Evolutionary conservation across 1,284 basidiomycete species (phyloP).

Genomic region (Fomitopsis pinicola): DNA sequence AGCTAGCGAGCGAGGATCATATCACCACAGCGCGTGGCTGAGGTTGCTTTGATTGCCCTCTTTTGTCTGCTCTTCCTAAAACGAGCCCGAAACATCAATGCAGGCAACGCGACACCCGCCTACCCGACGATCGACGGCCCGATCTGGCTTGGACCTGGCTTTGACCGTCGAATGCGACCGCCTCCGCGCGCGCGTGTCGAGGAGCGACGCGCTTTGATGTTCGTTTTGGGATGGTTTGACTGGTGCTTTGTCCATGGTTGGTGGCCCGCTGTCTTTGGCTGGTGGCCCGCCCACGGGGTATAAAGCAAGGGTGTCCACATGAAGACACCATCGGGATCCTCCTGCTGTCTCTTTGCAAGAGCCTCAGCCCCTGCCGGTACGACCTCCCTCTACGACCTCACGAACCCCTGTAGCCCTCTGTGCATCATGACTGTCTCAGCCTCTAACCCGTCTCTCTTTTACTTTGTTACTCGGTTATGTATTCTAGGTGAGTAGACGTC

Average conservation of each 20-base stretch:
- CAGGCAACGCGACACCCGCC: background rate
- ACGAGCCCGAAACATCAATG: background rate
- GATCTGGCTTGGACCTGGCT: background rate
- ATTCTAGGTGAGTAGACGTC: background rate
- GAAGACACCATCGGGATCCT: background rate
- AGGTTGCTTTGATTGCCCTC: background rate
- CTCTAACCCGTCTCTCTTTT: slow-evolving; percentile 2
- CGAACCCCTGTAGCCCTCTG: background rate
- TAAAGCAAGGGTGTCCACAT: background rate
- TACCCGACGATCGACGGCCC: background rate
- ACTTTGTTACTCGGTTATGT: background rate
- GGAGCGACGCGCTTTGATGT: background rate
- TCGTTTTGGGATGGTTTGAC: background rate
- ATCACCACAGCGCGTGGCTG: background rate
- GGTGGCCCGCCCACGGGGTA: background rate
- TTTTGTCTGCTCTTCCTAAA: background rate
- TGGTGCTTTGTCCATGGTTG: background rate
- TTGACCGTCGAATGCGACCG: background rate
- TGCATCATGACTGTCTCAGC: background rate
- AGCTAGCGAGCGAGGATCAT: background rate
- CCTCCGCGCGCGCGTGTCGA: background rate
- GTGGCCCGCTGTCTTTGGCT: background rate
- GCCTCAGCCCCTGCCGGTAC: background rate
- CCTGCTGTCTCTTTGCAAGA: background rate
- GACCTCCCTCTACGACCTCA: background rate